Conservation (phyloP, 306 rosid genomes). For the Purshia tridentata region DNA sequence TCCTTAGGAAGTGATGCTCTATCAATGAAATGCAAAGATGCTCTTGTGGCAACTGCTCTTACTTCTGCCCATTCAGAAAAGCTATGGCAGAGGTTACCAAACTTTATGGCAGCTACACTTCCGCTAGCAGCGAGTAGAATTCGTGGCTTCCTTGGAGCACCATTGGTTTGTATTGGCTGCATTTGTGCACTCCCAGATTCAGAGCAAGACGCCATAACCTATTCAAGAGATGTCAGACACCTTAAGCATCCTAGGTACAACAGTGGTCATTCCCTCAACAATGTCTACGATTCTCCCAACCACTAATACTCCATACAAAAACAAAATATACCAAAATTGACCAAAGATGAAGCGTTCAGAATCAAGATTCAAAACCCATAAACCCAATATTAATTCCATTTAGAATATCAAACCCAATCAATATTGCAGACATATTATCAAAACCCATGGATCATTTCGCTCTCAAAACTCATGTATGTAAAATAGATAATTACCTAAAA, state of each 20-base stretch:
- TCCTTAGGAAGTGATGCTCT: slow-evolving; percentile 45
- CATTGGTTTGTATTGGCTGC: slow-evolving; percentile 31
- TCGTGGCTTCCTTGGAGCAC: slow-evolving; percentile 60
- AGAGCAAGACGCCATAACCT: slow-evolving; percentile 46
- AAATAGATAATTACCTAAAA: too few species aligned
- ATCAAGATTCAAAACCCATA: too few species aligned
- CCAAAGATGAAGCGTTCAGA: too few species aligned
- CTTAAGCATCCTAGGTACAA: slow-evolving; percentile 16
- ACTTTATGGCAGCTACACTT: slow-evolving; percentile 66
- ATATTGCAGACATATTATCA: too few species aligned
- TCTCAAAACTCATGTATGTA: too few species aligned
- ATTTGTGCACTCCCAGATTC: slow-evolving; percentile 39
- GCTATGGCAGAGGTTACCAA: slow-evolving; percentile 48
- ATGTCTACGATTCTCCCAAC: too few species aligned
- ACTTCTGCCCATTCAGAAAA: slow-evolving; percentile 83
- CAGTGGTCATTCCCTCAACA: too few species aligned
- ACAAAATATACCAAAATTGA: too few species aligned
- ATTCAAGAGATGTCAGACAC: slow-evolving; percentile 23
- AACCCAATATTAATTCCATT: too few species aligned
- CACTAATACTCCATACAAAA: too few species aligned
- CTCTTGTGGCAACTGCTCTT: slow-evolving; percentile 54
- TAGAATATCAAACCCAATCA: too few species aligned
- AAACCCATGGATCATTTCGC: too few species aligned
- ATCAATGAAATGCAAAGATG: slow-evolving; percentile 62
- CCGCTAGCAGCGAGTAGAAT: slow-evolving; percentile 84